These are phyloP conservation scores for Penicillium concentricum DNA, from an alignment of 2,329 filamentous ascomycete genomes.

Conservation along the genomic window DNA sequence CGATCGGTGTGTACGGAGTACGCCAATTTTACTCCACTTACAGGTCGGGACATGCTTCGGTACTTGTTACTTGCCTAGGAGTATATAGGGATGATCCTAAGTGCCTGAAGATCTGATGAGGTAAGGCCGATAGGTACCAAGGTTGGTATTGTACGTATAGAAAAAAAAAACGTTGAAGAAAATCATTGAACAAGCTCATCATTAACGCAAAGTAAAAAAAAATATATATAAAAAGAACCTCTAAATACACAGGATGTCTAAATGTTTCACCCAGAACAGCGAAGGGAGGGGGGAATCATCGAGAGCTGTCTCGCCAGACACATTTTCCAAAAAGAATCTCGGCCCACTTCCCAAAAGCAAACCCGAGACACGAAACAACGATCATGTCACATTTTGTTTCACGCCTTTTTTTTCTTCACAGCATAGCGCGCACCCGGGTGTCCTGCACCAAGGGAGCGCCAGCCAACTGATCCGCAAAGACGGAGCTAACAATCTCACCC, in stretches of 20 bases:
- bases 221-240: background rate
- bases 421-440: conserved; percentile 35
- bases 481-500: conserved; percentile 75
- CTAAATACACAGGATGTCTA: conserved; percentile 9
- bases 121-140: background rate
- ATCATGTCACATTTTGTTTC: conserved; percentile 1
- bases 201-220: background rate
- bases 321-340: background rate
- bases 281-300: conserved; percentile 2
- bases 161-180: background rate
- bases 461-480: conserved; percentile 57
- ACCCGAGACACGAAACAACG: background rate
- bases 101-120: background rate
- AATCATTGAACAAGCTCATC: background rate
- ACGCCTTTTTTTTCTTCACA: conserved; percentile 16
- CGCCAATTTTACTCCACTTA: background rate
- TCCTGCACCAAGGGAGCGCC: conserved; percentile 31
- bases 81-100: background rate
- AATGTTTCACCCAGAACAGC: conserved; percentile 6
- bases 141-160: background rate
- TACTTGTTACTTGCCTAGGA: background rate
- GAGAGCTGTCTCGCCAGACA: conserved; percentile 4
- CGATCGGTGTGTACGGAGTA: background rate
- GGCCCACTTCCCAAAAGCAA: background rate
- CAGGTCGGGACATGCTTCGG: background rate